Conservation (phyloP, 768 basidiomycete species). For the Mycena haematopus region DNA sequence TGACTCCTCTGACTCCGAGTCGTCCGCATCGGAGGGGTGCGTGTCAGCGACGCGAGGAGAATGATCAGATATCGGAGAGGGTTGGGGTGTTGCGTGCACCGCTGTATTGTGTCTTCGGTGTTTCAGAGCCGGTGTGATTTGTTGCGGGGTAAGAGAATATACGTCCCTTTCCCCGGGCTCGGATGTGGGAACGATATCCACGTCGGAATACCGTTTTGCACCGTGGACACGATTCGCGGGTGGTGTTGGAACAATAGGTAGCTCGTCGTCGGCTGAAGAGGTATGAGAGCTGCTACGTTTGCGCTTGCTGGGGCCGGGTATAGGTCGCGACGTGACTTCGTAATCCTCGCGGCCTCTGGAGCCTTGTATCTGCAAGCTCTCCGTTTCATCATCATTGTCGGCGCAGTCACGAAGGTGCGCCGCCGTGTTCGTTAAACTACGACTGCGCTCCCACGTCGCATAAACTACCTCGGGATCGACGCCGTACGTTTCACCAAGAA, state of each 20-base stretch:
- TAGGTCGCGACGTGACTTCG: not conserved
- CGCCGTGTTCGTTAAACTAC: constrained; percentile 7
- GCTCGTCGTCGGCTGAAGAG: not conserved
- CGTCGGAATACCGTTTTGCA: not conserved
- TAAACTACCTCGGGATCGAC: constrained; percentile 2
- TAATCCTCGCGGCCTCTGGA: not conserved
- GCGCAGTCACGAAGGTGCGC: not conserved
- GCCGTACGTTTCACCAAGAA: not conserved
- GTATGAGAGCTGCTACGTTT: not conserved
- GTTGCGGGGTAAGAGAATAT: not conserved
- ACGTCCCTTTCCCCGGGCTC: not conserved
- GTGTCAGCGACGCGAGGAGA: not conserved
- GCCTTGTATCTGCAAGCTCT: not conserved
- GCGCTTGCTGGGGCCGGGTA: not conserved
- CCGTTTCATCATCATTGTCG: not conserved
- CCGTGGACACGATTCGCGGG: not conserved
- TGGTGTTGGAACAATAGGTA: too few species aligned
- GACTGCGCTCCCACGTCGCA: constrained; percentile 9
- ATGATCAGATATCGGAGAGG: not conserved
- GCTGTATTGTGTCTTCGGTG: not conserved
- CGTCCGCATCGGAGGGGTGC: not conserved
- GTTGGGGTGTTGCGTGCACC: not conserved
- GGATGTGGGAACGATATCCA: not conserved
- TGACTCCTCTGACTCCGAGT: not conserved
- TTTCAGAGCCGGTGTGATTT: not conserved